Evolutionary conservation across 1,284 basidiomycete species (phyloP), one percentile per base, ranked within the genome.

Genomic region (Pseudozyma thailandica): DNA sequence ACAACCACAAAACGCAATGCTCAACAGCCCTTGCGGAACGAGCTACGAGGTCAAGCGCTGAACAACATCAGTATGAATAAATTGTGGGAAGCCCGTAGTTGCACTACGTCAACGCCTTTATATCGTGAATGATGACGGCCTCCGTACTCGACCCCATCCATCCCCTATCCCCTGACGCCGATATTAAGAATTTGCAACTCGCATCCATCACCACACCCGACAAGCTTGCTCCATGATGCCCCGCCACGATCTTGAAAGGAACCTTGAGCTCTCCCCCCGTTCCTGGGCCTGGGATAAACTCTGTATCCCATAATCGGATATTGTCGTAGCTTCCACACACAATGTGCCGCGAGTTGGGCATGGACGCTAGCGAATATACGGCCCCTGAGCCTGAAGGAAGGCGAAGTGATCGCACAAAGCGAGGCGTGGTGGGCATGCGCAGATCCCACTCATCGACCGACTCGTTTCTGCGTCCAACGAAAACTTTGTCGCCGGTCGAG

Each of bases 381-480:
- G 93, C 90, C 4, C 95, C 94, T 25, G 93, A 94, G 69, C 92
- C 93, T 30, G 87, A 74, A 0, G 96, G 95, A 78, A 95, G 94
- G 33, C 90, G 88, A 49, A 97, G 85, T 4, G 89, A 92, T 76
- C 91, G 91, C 48, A 93, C 81, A 23, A 95, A 84, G 2, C 28
- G 10, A 7, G 48, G 41, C 3, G 68, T 50, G 3, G 44, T 18
- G 1, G 78, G 57, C 68, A 78, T 75, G 7, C 81, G 70, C 18
- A 96, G 89, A 82, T 98, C 96, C 91, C 93, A 98, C 27, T 97
- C 89, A 77, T 98, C 94, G 46, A 98, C 89, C 0, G 90, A 89
- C 26, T 93, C 92, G 79, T 96, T 95, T 55, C 94, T 87, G 60
- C 96, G 87, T 0, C 95, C 95, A 6, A 93, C 94, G 77, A 93